phyloP scores from a whole-genome alignment of 306 rosid genomes.

The Rosa chinensis region DNA sequence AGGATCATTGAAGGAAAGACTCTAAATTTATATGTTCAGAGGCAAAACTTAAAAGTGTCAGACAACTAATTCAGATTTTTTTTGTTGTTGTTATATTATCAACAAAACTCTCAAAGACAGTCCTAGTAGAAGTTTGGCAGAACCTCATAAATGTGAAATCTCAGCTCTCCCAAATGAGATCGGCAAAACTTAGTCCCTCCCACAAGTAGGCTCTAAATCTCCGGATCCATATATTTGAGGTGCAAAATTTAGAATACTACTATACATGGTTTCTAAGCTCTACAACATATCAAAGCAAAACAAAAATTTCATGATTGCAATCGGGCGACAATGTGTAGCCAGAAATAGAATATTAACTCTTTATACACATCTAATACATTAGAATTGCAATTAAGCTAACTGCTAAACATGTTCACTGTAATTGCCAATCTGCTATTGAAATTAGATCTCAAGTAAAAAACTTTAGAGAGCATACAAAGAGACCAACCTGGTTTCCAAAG shows the following conservation, averaged over 20 bases:
- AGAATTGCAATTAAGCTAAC: background rate
- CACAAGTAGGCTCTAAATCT: background rate
- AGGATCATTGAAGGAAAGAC: background rate
- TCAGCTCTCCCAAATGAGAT: background rate
- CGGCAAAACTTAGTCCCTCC: background rate
- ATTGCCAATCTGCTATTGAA: background rate
- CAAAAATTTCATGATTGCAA: background rate
- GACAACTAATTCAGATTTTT: background rate
- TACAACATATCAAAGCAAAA: no score
- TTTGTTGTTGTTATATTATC: background rate
- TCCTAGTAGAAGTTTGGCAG: background rate
- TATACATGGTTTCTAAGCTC: background rate
- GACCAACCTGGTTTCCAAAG: slow-evolving; percentile 59
- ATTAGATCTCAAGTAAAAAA: background rate
- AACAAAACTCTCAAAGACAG: background rate
- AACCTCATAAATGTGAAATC: background rate
- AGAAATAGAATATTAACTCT: no score
- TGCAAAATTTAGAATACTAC: background rate
- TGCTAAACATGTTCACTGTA: background rate
- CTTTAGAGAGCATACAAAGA: background rate
- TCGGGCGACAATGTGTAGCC: background rate
- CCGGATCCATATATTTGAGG: background rate
- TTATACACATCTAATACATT: background rate
- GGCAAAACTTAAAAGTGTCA: background rate
- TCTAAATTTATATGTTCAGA: background rate